phyloP scores from a whole-genome alignment of 805 yeast genomes.

The Pichia deserticola region DNA sequence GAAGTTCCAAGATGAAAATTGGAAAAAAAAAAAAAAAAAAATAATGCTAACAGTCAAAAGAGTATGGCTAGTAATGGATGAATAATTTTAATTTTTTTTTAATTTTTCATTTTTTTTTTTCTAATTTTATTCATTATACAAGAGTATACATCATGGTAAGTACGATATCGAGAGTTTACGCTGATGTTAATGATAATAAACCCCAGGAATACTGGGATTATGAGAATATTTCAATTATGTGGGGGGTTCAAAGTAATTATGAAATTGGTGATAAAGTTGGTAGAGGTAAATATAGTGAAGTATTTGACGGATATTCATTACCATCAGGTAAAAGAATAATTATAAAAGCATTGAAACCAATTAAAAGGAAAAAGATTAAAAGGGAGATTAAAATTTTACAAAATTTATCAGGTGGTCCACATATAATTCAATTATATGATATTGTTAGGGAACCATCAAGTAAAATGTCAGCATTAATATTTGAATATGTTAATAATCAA shows the following conservation, averaged over 20 bases:
- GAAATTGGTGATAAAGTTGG: conserved; percentile 84
- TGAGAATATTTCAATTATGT: conserved; percentile 54
- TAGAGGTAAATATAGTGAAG: conserved; percentile 93
- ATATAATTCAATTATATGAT: conserved; percentile 69
- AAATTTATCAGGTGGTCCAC: conserved; percentile 79
- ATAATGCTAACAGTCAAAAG: no score
- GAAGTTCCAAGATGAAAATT: no score
- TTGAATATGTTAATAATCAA: conserved; percentile 75
- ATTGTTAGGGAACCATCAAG: conserved; percentile 74
- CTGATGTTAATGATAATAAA: conserved; percentile 61
- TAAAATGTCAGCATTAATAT: conserved; percentile 80
- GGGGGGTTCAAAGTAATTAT: conserved; percentile 45
- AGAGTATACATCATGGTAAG: not conserved
- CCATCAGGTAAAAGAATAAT: conserved; percentile 60
- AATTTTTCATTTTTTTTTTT: no score
- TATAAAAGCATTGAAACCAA: conserved; percentile 87
- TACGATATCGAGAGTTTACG: conserved; percentile 48
- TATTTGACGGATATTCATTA: conserved; percentile 75
- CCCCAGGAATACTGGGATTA: conserved; percentile 83
- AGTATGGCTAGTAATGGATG: no score
- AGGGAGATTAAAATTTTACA: conserved; percentile 84
- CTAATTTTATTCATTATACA: no score
- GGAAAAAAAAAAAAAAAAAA: no score
- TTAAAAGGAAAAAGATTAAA: conserved; percentile 83
- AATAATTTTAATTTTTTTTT: no score